These are phyloP conservation scores for Calonectria hawksworthii DNA, from an alignment of 2,329 filamentous ascomycete genomes.

Conservation along the genomic window DNA sequence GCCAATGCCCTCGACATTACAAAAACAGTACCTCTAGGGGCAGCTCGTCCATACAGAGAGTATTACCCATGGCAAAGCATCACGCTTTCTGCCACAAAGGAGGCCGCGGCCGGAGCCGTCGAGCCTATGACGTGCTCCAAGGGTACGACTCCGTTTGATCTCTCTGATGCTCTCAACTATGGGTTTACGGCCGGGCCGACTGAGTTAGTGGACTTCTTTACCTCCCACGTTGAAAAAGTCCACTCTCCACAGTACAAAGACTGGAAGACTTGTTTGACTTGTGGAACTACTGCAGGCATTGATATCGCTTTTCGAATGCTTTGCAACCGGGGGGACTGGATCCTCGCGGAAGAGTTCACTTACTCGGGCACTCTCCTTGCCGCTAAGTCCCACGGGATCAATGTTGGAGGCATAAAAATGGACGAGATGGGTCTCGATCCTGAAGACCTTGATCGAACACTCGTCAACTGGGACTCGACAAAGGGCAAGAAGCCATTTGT, in stretches of 20 bases:
- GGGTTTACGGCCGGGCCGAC: not conserved
- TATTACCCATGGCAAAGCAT: slow-evolving; percentile 3
- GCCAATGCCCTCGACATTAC: slow-evolving; percentile 5
- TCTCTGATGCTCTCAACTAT: not conserved
- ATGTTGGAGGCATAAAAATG: not conserved
- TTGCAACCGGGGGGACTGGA: not conserved
- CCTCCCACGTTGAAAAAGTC: not conserved
- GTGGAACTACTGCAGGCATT: not conserved
- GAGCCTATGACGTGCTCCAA: not conserved
- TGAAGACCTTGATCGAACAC: not conserved
- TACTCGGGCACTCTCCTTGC: not conserved
- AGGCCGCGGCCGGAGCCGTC: not conserved
- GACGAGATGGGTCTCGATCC: not conserved
- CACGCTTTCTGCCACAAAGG: not conserved
- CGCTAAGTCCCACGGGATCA: not conserved
- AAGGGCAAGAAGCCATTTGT: not conserved
- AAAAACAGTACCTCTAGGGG: not conserved
- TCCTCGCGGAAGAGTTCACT: not conserved
- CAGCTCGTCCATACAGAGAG: not conserved
- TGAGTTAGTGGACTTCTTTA: not conserved
- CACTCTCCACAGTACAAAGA: not conserved
- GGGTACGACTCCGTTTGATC: not conserved
- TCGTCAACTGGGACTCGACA: not conserved
- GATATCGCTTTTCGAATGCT: not conserved
- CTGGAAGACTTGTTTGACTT: not conserved